phyloP scores from a whole-genome alignment of 1,284 basidiomycete genomes.

The Singerocomus inundabilis region DNA sequence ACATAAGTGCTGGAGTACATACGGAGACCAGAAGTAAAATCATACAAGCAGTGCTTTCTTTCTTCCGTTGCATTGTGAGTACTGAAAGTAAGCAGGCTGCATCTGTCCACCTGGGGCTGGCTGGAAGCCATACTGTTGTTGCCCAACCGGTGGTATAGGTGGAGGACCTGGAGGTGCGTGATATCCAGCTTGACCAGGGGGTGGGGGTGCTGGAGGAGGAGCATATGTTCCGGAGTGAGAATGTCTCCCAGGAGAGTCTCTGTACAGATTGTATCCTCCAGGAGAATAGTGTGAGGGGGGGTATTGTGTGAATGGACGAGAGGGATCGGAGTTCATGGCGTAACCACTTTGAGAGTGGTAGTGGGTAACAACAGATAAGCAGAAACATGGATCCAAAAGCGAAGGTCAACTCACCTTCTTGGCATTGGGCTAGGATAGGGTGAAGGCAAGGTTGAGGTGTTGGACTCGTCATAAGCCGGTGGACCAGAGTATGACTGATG shows the following conservation, averaged over 20 bases:
- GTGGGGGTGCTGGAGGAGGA: constrained; percentile 38
- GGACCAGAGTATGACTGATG: constrained; percentile 1
- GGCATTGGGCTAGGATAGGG: not conserved
- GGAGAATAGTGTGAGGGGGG: constrained; percentile 39
- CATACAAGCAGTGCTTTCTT: constrained; percentile 79
- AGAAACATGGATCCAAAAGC: not conserved
- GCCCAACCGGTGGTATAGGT: constrained; percentile 55
- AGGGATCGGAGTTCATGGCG: constrained; percentile 20
- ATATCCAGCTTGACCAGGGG: constrained; percentile 35
- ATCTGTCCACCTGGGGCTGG: constrained; percentile 49
- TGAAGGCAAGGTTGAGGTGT: not conserved
- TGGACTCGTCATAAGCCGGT: not conserved
- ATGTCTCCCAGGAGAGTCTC: constrained; percentile 27
- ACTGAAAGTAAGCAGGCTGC: constrained; percentile 71
- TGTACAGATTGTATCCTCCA: constrained; percentile 16
- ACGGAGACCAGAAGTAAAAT: not conserved
- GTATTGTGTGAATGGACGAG: constrained; percentile 14
- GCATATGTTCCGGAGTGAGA: constrained; percentile 33
- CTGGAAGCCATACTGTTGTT: constrained; percentile 71
- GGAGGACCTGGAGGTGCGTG: constrained; percentile 36
- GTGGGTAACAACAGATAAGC: constrained; percentile 19
- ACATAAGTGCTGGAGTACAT: not conserved
- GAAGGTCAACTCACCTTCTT: constrained; percentile 14
- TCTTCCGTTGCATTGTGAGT: constrained; percentile 81
- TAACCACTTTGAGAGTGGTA: constrained; percentile 34